These are phyloP conservation scores for Hibiscus mutabilis DNA, from an alignment of 345 rosid genomes.

Conservation along the genomic window DNA sequence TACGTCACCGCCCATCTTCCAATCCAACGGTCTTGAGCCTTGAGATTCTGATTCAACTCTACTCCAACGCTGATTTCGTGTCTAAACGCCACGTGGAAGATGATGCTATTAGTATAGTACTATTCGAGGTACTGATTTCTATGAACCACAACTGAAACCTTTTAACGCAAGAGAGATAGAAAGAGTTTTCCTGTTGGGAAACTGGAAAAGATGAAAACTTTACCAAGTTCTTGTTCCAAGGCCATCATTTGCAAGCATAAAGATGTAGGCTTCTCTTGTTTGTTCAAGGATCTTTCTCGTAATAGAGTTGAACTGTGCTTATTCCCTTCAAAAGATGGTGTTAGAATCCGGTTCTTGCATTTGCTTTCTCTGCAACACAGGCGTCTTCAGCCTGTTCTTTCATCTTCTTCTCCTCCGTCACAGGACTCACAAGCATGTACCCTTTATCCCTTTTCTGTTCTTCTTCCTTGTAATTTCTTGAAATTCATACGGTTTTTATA, in stretches of 20 bases:
- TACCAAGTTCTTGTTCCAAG: constrained; percentile 26
- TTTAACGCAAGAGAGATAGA: not conserved
- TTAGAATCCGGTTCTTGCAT: constrained; percentile 22
- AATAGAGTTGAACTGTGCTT: constrained; percentile 15
- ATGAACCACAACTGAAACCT: not conserved
- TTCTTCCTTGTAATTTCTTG: not conserved
- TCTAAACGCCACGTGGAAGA: not conserved
- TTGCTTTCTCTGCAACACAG: constrained; percentile 22
- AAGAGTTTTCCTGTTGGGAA: not conserved
- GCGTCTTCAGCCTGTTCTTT: constrained; percentile 18
- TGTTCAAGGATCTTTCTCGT: constrained; percentile 12
- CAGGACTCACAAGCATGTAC: constrained; percentile 36
- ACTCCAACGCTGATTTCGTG: not conserved
- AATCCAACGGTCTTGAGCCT: not conserved
- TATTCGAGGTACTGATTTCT: not conserved
- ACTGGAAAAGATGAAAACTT: constrained; percentile 30
- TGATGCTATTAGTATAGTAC: not conserved
- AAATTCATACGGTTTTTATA: not conserved
- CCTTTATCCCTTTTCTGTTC: not conserved
- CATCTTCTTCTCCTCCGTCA: constrained; percentile 19
- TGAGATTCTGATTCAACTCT: not conserved
- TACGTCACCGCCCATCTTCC: not conserved
- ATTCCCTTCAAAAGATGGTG: constrained; percentile 24
- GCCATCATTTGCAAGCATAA: not conserved
- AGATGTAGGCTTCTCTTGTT: constrained; percentile 16